Percentiles rank a stretch among this genome's conserved stretches.
Conservation (phyloP, 2,329 filamentous ascomycete genomes). For the Fusarium circinatum region DNA sequence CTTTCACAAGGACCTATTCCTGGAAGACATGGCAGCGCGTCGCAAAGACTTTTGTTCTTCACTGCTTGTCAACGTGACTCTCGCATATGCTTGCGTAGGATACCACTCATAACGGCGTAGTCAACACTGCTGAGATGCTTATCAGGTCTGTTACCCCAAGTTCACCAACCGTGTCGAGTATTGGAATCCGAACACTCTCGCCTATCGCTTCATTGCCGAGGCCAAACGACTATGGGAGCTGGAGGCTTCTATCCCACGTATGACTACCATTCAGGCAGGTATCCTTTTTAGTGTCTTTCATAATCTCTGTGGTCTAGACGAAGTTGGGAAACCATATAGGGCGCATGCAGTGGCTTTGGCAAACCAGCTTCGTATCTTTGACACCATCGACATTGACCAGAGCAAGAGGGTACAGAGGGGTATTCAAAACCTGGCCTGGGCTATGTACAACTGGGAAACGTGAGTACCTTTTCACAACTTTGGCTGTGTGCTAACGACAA, state of each 20-base stretch:
- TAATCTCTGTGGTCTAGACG: slow-evolving; percentile 50
- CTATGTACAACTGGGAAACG: slow-evolving; percentile 50
- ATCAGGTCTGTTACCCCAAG: slow-evolving; percentile 45
- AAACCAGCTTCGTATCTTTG: slow-evolving; percentile 47
- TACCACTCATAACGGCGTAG: rapidly evolving
- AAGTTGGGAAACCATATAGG: slow-evolving; percentile 50
- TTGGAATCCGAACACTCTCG: slow-evolving; percentile 50
- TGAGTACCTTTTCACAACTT: slow-evolving; percentile 4
- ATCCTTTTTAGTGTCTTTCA: slow-evolving; percentile 47
- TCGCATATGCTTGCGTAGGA: slow-evolving; percentile 52
- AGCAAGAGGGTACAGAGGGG: slow-evolving; percentile 35
- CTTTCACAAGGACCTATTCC: slow-evolving; percentile 54
- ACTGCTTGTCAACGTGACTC: slow-evolving; percentile 52
- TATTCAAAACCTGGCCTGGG: slow-evolving; percentile 48
- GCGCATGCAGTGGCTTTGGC: slow-evolving; percentile 49
- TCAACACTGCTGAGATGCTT: neutral
- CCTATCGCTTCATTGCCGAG: slow-evolving; percentile 52
- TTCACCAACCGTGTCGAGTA: slow-evolving; percentile 47
- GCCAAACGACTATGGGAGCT: slow-evolving; percentile 53
- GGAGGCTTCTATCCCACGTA: slow-evolving; percentile 39
- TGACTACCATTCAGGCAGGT: slow-evolving; percentile 52
- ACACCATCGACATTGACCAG: slow-evolving; percentile 4
- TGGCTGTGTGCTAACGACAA: neutral
- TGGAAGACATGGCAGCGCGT: slow-evolving; percentile 51
- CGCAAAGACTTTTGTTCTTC: slow-evolving; percentile 51